These are phyloP conservation scores for Coemansia sp. DNA, from an alignment of 192 early-diverging fungal genomes.

Conservation along the genomic window DNA sequence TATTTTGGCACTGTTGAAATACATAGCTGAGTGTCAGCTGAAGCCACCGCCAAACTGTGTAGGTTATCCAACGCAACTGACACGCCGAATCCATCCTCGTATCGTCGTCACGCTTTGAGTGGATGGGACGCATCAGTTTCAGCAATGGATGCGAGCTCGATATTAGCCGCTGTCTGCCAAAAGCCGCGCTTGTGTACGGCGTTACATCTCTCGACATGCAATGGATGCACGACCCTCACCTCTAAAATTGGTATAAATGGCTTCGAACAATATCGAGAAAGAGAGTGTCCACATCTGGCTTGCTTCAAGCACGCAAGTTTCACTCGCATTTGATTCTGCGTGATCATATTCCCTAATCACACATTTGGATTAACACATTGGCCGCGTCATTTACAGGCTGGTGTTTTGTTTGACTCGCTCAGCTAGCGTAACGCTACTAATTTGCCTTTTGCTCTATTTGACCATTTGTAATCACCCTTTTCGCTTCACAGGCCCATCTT, in stretches of 20 bases:
- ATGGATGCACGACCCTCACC: conserved; percentile 48
- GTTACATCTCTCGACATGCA: background rate
- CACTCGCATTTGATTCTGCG: background rate
- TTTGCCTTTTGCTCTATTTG: background rate
- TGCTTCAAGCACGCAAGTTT: conserved; percentile 6
- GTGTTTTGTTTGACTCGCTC: background rate
- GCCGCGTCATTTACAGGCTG: conserved; percentile 8
- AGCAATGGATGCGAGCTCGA: conserved; percentile 11
- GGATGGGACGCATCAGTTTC: background rate
- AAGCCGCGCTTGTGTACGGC: background rate
- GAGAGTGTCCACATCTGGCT: conserved; percentile 6
- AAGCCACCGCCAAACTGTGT: background rate
- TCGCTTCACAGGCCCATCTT: background rate
- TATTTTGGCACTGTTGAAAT: background rate
- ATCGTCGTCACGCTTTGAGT: background rate
- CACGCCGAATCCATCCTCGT: background rate
- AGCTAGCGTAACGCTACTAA: too few species aligned
- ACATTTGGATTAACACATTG: background rate
- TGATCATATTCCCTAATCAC: background rate
- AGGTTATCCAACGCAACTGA: background rate
- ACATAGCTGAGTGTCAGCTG: background rate
- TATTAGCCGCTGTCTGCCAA: background rate
- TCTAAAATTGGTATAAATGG: conserved; percentile 35
- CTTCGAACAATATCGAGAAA: conserved; percentile 27
- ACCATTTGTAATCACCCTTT: background rate